Base-by-base conservation (phyloP, 805 yeast genomes). In the Metschnikowia santaceciliae region DNA sequence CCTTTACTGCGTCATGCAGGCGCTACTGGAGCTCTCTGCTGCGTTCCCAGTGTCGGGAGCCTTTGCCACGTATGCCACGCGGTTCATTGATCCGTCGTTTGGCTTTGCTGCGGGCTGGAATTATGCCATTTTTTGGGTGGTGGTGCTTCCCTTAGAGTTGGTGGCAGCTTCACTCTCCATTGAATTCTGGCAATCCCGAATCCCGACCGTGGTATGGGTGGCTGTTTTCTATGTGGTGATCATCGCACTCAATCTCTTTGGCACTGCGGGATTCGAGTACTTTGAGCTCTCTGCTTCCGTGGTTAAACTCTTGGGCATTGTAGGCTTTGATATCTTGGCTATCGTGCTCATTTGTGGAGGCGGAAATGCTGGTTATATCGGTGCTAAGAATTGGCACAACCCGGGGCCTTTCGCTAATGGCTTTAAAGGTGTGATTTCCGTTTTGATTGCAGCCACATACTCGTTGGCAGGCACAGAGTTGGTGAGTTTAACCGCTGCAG, bases 51-150 rank as follows among this genome's bases (percentile, higher is more conserved):
- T 72, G 17, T 61, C 68, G 7, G 77, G 77, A 10, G 68, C 75
- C 2, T 72, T 72, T 57, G 72, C 75, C 10, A 67, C 73, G 3
- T 71, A 70, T 49, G 70, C 75, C 34, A 67, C 69, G 1, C 58
- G 74, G 17, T 73, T 72, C 49, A 66, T 73, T n/a, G 76, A 72
- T 54, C 72, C 74, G 1, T 69, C 75, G 19, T 71, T 72, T 66
- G 77, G 77, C 6, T 72, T 72, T 54, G 77, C 77, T n/a, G 69
- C 67, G 49, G 77, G 75, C 15, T 71, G 74, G 72, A 72, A 72
- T 61, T 73, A 73, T 54, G 74, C 76, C 23, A 50, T 70, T 40
- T 72, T 72, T 55, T 73, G 76, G 77, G 71, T 71, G n/a, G 61
- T 73, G 30, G 76, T 73, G 32, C 58, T 71, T 50, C 77, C 77